phyloP scores from a whole-genome alignment of 768 basidiomycete genomes.

The Melanogaster broomeanus region DNA sequence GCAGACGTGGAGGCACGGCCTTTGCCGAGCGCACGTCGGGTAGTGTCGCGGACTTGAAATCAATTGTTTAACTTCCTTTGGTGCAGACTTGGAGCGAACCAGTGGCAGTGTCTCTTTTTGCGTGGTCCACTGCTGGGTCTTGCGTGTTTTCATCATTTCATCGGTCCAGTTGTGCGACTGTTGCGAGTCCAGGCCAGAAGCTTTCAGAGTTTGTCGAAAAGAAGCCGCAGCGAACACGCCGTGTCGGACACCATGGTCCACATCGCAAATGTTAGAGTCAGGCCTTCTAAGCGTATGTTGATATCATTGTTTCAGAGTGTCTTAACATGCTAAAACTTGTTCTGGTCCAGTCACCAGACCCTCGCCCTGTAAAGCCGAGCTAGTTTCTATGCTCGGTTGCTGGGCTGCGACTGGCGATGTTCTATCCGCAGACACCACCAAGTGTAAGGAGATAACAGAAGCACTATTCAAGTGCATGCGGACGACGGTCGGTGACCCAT shows the following conservation, averaged over 20 bases:
- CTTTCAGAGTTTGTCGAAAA: background rate
- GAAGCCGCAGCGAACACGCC: background rate
- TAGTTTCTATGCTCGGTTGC: constrained; percentile 80
- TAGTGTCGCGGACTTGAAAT: constrained; percentile 10
- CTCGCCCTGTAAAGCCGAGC: constrained; percentile 42
- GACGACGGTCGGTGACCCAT: constrained; percentile 62
- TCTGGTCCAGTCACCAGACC: constrained; percentile 8
- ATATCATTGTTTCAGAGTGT: background rate
- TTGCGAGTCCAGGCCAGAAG: background rate
- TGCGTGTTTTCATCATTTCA: background rate
- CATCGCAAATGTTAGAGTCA: constrained; percentile 79
- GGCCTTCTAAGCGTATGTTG: constrained; percentile 70
- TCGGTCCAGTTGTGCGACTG: constrained; percentile 1
- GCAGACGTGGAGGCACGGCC: constrained; percentile 8
- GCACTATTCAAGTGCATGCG: constrained; percentile 81
- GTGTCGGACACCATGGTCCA: constrained; percentile 47
- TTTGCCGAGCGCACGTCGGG: constrained; percentile 14
- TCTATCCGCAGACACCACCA: constrained; percentile 42
- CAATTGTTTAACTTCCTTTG: too few species aligned
- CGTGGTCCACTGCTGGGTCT: background rate
- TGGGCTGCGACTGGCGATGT: constrained; percentile 79
- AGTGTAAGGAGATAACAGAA: constrained; percentile 62
- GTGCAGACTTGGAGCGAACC: too few species aligned
- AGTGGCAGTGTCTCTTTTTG: too few species aligned
- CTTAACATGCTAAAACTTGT: background rate